Base-by-base conservation (phyloP, 2,329 filamentous ascomycete species). In the Aureobasidium musti region DNA sequence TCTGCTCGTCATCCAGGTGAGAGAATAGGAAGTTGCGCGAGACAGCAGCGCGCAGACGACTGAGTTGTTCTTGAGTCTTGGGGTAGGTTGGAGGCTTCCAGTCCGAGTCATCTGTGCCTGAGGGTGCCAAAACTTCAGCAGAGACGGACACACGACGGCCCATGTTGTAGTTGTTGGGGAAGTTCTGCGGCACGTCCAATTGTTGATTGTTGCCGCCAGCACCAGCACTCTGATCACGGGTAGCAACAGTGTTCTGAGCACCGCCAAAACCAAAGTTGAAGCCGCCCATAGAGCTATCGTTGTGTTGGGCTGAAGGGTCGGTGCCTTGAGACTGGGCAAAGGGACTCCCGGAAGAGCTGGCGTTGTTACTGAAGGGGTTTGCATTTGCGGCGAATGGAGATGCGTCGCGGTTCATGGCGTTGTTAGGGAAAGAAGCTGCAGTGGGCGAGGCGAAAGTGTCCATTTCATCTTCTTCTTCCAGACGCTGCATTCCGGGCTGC, bases 91-190 rank as follows among this genome's bases (percentile, higher is more conserved):
- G 95, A 10, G 95, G 92, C 35, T 88, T 86, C 93, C 94, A 99
- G 78, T 91, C 95, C 77, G 95, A 92, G 73, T 91, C 89, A 68
- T 92, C 89, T 37, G 90, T 88, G 37, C 89, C 88, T 57, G 89
- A 91, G 21, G 95, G 95, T 78, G 97, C 96, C 74, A 98, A 84
- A 1, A 94, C 97, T 80, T 99, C 95, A 60, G 95, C 95, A 47
- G 95, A 98, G 63, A 99, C 95, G 3, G 95, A 98, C 45, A 93
- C 97, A 73, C 95, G 91, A 70, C 95, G 90, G 73, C 87, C 91
- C 79, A 97, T 89, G 78, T 96, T 96, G 81, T 97, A 98, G 77
- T 98, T 93, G 72, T 87, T 90, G 66, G 95, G 95, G 75, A 97
- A 91, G 72, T 87, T 88, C 71, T 91, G 88, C 45, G 84, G 80